Percentiles rank a stretch among this genome's conserved stretches.
Conservation (phyloP, 208 protist genomes). For the Trypanosoma platydactyli region DNA sequence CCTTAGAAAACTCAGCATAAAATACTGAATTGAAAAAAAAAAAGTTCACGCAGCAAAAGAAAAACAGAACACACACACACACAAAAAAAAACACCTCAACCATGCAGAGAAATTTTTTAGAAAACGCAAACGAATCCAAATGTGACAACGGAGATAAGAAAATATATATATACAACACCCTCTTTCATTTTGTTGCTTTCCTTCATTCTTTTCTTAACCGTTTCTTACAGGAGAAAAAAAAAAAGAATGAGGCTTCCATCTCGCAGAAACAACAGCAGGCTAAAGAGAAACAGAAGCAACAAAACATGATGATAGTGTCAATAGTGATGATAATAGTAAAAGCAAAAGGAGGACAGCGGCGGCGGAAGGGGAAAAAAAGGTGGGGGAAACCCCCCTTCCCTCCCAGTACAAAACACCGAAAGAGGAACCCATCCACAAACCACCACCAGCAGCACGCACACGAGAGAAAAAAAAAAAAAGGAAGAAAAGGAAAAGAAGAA, state of each 20-base stretch:
- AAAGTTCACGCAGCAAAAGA: not conserved
- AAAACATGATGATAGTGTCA: too few species aligned
- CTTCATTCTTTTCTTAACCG: not conserved
- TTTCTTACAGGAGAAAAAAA: too few species aligned
- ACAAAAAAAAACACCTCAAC: not conserved
- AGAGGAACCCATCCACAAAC: too few species aligned
- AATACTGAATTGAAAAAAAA: not conserved
- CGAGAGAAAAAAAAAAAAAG: not conserved
- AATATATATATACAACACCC: not conserved
- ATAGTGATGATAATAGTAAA: too few species aligned
- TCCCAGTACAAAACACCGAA: too few species aligned
- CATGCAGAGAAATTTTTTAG: not conserved
- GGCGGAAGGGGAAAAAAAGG: too few species aligned
- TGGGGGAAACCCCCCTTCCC: too few species aligned
- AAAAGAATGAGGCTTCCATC: too few species aligned
- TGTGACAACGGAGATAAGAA: not conserved
- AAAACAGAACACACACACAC: not conserved
- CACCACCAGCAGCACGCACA: not conserved
- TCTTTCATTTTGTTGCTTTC: not conserved
- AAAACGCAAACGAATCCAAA: not conserved
- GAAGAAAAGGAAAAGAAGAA: not conserved
- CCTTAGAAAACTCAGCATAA: not conserved
- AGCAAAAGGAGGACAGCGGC: too few species aligned
- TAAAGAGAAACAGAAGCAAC: too few species aligned
- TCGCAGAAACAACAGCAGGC: too few species aligned